Evolutionary conservation across 768 basidiomycete genomes (phyloP), one percentile per base, ranked within the genome.

Genomic region (Rhodocollybia butyracea): DNA sequence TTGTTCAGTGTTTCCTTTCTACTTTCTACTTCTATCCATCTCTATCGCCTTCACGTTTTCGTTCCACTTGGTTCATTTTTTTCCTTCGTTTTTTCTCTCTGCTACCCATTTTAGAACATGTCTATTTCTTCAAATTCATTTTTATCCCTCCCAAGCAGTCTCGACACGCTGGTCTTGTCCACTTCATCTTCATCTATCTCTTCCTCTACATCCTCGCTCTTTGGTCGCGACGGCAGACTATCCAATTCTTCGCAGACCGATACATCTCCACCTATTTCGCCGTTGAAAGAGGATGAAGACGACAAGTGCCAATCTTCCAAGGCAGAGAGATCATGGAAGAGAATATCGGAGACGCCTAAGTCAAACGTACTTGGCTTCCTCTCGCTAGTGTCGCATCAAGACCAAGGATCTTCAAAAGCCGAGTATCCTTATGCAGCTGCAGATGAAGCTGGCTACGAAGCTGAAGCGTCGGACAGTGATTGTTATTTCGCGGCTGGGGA

Each of bases 111-210:
- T 32, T 50, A 17, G 10, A 39, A 50, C 48, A 50, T 50, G 48
- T 34, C 48, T 50, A 50, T 21, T 50, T 19, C 39, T 19, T 40
- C 39, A n/a, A 40, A 40, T 8, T 36, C 34, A 8, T 36, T 24
- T 48, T 34, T 34, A 38, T 34, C 31, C 12, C 19, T 24, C n/a
- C 22, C 43, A 29, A 45, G 30, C 43, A 24, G 38, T 50, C 32
- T 50, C 11, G 48, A 50, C 48, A 50, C 19, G 48, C 48, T 50
- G 48, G 48, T 17, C 48, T 50, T 50, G 48, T 50, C 48, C 17
- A 34, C 13, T 38, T 38, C 48, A 50, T 36, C 36, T 26, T 22
- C 32, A 39, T 36, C 34, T 50, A 24, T 34, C 15, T 39, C 48
- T 13, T 31, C 46, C 10, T 48, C 46, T 19, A 19, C 46, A 7